phyloP scores from a whole-genome alignment of 192 early-diverging fungal genomes.

The Linnemannia elongata region DNA sequence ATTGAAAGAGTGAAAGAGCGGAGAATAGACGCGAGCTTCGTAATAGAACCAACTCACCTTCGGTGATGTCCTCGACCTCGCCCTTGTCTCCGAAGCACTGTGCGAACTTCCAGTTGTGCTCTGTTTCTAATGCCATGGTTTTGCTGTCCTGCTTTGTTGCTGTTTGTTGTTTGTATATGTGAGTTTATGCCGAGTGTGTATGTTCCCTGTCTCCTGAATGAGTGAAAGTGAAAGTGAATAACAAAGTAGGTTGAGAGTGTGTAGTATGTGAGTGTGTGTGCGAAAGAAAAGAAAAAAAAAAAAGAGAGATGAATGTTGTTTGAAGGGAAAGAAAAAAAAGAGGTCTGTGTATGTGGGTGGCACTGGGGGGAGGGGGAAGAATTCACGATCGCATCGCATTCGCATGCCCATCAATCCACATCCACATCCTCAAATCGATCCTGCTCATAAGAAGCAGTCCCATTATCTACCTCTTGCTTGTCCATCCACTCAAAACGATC shows the following conservation, averaged over 20 bases:
- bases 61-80: slow-evolving; percentile 98
- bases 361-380: neutral
- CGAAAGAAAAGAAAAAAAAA: neutral
- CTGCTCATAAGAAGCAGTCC: neutral
- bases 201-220: neutral
- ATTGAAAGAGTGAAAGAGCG: neutral
- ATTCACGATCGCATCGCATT: slow-evolving; percentile 6
- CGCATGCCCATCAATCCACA: neutral
- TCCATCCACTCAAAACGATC: too few species aligned
- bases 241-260: neutral
- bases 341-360: neutral
- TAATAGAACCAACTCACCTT: slow-evolving; percentile 77
- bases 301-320: neutral
- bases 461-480: too few species aligned
- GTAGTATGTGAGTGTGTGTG: neutral
- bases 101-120: slow-evolving; percentile 89
- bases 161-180: neutral
- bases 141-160: neutral
- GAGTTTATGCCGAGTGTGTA: neutral
- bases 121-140: slow-evolving; percentile 55
- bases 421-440: neutral
- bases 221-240: neutral
- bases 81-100: slow-evolving; percentile 99
- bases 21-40: neutral
- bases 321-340: neutral